Evolutionary conservation across 371 early-diverging fungal species (phyloP), one percentile per base, ranked within the genome.

Genomic region (Haplosporangium sp.): DNA sequence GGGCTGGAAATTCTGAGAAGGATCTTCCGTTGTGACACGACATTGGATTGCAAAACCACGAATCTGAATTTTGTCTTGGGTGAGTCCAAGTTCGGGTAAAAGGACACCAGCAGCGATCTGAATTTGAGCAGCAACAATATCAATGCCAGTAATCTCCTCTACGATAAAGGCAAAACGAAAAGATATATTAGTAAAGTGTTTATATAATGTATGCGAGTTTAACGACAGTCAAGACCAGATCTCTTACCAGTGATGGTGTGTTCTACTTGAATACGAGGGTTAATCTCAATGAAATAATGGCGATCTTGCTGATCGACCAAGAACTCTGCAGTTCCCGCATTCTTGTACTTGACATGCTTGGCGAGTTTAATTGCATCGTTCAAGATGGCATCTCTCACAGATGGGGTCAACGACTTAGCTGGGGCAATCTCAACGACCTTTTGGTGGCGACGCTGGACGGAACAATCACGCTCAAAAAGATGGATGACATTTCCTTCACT

Each of bases 321-420:
- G 88, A 98, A 99, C 83, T 99, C 99, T 50, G 97, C 99, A 0
- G 99, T 97, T 69, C 99, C 98, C 17, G 98, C 97, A 82, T 96
- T 96, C 77, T 92, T 88, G 89, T 99, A 99, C 71, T 93, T 91
- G 67, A 95, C 95, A 60, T 86, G 84, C 73, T 93, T 92, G 65
- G 98, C 96, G 69, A 98, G 88, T 87, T 93, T 96, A 85, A 97
- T 89, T 11, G 99, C 98, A 85, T 96, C 96, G 38, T 88, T 88
- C 65, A 95, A 84, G 61, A 99, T 96, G 19, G 88, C 89, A 67
- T 95, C 89, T 71, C 97, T 90, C n/a, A 91, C 85, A 6, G 84
- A 83, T 53, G 84, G 83, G 13, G 63, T 72, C 45, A 79, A 56
- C 60, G 67, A 74, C 60, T 74, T 69, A 67, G 96, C 93, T 9